Base-by-base conservation (phyloP, 1,139 yeast species). In the Geotrichum phurueaensis region DNA sequence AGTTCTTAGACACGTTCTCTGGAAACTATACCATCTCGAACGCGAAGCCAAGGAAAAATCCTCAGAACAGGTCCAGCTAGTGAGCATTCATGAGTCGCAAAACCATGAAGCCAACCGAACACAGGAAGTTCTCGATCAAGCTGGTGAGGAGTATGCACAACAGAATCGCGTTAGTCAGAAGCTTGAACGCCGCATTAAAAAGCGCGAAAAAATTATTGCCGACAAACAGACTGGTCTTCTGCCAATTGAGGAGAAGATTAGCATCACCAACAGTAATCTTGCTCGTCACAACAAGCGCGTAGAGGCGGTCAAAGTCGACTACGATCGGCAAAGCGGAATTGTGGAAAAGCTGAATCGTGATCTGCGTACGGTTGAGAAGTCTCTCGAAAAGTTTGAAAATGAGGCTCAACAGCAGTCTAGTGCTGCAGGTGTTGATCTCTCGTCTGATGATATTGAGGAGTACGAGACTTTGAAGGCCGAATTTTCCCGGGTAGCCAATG, bases 21-120 rank as follows among this genome's bases (percentile, higher is more conserved):
- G 89, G 79, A 83, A 84, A 66, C 73, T 91, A 15, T 88, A 79
- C 68, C 92, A 88, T 68, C 79, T 84, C 64, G 89, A 61, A 43
- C 53, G 61, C 18, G 59, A 60, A 36, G 58, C 60, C 9, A 60
- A 60, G 23, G 54, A 27, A 15, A 56, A 56, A 18, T 47, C 39
- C 13, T 13, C 56, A 0, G 52, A 54, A n/a, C 51, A 48, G 36
- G 51, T 56, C 27, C 62, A 65, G 27, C 51, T 55, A 4, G 23
- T 43, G 9, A 51, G 58, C 18, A 49, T 36, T n/a, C 59, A 45
- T 18, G 56, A 59, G 59, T 72, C 73, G 50, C 51, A 68, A 66
- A 12, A 60, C 73, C 0, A 76, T 73, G 61, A 55, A 25, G 56
- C 58, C n/a, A 53, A 43, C 47, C 59, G 58, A 43, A 43, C 61